Conservation (phyloP, 2,329 filamentous ascomycete species). For the Plectosphaerella cucumerina region DNA sequence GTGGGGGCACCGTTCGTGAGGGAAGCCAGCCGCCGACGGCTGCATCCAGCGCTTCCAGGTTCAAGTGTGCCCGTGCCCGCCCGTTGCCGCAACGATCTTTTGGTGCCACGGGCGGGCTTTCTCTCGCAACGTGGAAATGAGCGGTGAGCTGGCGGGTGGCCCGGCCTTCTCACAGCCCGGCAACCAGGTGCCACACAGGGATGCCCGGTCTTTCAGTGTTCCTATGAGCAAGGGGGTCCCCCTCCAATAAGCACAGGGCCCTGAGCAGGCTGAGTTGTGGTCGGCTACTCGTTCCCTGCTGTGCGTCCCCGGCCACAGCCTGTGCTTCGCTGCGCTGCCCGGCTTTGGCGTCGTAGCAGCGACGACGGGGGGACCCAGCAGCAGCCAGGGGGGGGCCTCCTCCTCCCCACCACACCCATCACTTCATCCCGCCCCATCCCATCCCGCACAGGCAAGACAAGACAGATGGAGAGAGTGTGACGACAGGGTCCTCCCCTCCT, state of each 20-base stretch:
- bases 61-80: neutral
- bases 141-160: constrained; percentile 13
- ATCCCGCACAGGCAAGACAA: neutral
- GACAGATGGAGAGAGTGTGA: neutral
- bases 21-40: constrained; percentile 3
- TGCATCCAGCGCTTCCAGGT: neutral
- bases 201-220: too few species aligned
- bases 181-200: too few species aligned
- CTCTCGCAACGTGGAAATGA: constrained; percentile 8
- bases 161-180: neutral
- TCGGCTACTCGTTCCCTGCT: too few species aligned
- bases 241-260: too few species aligned
- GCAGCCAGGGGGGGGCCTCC: too few species aligned
- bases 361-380: neutral
- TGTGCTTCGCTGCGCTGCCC: neutral
- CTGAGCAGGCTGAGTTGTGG: too few species aligned
- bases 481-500: constrained; percentile 2
- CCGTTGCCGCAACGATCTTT: neutral
- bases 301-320: neutral
- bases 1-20: too few species aligned
- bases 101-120: neutral
- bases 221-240: too few species aligned
- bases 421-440: neutral
- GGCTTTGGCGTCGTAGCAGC: neutral
- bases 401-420: neutral